Conservation (phyloP, 257 asterid species). For the Solanum chaucha region DNA sequence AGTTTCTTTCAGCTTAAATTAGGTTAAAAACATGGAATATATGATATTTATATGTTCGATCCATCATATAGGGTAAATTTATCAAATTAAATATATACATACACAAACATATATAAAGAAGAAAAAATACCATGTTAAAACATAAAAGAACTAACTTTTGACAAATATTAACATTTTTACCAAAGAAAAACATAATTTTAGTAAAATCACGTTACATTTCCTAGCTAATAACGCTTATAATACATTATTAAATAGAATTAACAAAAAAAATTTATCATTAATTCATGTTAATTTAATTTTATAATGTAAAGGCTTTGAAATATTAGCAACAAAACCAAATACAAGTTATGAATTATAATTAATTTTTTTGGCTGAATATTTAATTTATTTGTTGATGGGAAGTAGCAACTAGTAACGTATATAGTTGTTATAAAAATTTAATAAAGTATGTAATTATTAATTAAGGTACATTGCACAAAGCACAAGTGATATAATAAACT, state of each 20-base stretch:
- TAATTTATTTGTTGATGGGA: not conserved
- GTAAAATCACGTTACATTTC: not conserved
- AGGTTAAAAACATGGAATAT: too few species aligned
- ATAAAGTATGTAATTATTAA: not conserved
- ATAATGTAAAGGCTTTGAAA: too few species aligned
- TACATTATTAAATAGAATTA: not conserved
- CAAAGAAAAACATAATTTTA: not conserved
- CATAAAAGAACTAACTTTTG: not conserved
- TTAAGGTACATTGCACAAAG: constrained; percentile 5
- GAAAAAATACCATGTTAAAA: not conserved
- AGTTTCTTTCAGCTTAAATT: not conserved
- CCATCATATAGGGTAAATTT: too few species aligned
- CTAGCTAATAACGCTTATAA: not conserved
- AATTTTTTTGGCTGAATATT: not conserved
- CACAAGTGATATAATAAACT: not conserved
- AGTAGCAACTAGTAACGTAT: not conserved
- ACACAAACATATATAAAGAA: not conserved
- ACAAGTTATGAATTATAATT: not conserved
- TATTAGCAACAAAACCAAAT: not conserved
- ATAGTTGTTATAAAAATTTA: not conserved
- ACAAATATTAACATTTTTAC: not conserved
- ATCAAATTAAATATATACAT: not conserved
- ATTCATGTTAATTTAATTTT: not conserved
- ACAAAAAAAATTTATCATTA: not conserved
- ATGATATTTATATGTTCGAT: too few species aligned